Conservation (phyloP, 495 filamentous ascomycete species). For the Pyronema domesticum region DNA sequence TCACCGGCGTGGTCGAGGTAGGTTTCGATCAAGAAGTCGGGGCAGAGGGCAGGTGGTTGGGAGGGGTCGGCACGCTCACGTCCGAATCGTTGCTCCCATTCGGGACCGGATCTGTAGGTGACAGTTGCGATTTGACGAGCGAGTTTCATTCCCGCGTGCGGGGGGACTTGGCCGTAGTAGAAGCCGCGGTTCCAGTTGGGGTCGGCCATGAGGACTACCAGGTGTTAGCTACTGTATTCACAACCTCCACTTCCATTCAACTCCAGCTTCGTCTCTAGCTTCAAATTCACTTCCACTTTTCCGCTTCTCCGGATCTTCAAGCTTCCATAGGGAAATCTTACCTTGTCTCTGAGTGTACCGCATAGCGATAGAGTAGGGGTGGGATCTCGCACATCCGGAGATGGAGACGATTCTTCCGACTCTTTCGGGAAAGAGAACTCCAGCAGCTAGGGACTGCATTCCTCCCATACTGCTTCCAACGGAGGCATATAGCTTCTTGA, state of each 20-base stretch:
- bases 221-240: constrained; percentile 2
- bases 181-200: constrained; percentile 94
- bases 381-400: constrained; percentile 82
- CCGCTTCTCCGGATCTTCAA: too few species aligned
- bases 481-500: constrained; percentile 71
- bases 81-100: constrained; percentile 94
- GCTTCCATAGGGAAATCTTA: not conserved
- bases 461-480: constrained; percentile 96
- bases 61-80: constrained; percentile 69
- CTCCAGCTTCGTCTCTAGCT: not conserved
- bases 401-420: constrained; percentile 73
- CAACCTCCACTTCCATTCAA: not conserved
- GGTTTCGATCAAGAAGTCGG: constrained; percentile 95
- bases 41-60: constrained; percentile 77
- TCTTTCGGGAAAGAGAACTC: constrained; percentile 66
- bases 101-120: constrained; percentile 88
- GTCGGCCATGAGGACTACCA: constrained; percentile 81
- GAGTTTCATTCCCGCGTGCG: constrained; percentile 93
- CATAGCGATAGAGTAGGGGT: constrained; percentile 98
- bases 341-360: constrained; percentile 86
- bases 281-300: not conserved
- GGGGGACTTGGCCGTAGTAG: constrained; percentile 79
- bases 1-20: constrained; percentile 97
- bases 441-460: constrained; percentile 89
- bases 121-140: constrained; percentile 95